phyloP scores from a whole-genome alignment of 2,329 filamentous ascomycete species.

The Trichoderma afroharzianum region DNA sequence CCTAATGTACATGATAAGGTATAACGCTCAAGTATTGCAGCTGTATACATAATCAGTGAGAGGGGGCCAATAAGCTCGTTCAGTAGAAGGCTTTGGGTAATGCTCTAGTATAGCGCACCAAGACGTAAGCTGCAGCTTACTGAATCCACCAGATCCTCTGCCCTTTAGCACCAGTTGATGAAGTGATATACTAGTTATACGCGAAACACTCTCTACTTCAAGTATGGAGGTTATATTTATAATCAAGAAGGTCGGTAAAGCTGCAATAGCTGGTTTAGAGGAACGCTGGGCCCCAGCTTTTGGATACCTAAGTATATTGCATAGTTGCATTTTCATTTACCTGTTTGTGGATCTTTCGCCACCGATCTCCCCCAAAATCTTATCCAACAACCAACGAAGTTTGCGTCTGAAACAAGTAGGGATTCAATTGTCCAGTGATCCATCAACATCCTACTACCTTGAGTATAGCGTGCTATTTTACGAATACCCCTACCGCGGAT shows the following conservation, averaged over 20 bases:
- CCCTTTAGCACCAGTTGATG: not conserved
- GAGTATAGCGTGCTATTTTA: not conserved
- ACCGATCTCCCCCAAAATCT: not conserved
- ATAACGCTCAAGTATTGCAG: not conserved
- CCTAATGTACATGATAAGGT: not conserved
- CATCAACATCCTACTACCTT: not conserved
- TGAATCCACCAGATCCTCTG: not conserved
- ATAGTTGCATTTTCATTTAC: not conserved
- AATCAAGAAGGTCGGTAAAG: too few species aligned
- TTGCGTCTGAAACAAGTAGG: not conserved
- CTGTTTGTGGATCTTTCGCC: not conserved
- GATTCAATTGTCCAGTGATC: not conserved
- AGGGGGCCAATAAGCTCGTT: not conserved
- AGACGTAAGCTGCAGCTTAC: not conserved
- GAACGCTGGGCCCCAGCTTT: too few species aligned
- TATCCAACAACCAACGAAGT: not conserved
- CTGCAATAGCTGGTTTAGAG: too few species aligned
- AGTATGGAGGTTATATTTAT: too few species aligned
- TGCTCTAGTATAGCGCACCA: not conserved
- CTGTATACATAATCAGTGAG: not conserved
- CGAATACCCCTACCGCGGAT: not conserved
- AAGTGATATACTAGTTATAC: not conserved
- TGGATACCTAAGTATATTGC: not conserved
- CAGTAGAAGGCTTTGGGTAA: not conserved
- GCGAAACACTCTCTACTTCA: not conserved